Percentiles rank a stretch among this genome's conserved stretches.
These are phyloP conservation scores for Trichopus zeylanicus DNA, from an alignment of 116 monocot genomes.

Conservation along the genomic window DNA sequence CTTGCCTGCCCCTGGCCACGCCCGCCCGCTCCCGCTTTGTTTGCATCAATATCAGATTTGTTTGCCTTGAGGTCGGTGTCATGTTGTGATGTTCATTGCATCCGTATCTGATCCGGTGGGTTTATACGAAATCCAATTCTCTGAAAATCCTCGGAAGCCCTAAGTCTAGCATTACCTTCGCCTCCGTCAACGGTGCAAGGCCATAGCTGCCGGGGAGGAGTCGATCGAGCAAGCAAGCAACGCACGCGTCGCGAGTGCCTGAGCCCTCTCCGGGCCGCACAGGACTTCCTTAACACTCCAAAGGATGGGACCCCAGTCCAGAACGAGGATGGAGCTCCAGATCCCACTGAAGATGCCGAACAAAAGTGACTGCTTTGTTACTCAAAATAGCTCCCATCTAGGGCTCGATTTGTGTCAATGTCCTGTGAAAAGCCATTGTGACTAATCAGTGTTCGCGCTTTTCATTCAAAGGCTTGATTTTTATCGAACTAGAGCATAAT, in stretches of 20 bases:
- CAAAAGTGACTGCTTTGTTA: background rate
- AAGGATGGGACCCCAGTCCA: conserved; percentile 9
- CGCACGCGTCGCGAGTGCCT: conserved; percentile 39
- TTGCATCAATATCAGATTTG: too few species aligned
- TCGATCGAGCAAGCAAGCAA: conserved; percentile 27
- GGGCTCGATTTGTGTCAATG: background rate
- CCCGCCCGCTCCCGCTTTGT: too few species aligned
- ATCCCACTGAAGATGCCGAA: background rate
- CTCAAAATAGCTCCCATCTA: background rate
- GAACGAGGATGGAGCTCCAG: background rate
- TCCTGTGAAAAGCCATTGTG: background rate
- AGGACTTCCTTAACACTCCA: conserved; percentile 44
- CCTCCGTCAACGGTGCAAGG: too few species aligned
- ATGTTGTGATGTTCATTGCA: too few species aligned
- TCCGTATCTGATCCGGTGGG: too few species aligned
- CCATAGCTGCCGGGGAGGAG: conserved; percentile 22
- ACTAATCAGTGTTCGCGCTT: background rate
- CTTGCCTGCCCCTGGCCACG: too few species aligned
- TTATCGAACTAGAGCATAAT: background rate
- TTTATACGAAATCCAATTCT: too few species aligned
- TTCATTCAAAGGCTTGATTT: background rate
- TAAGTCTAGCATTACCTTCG: too few species aligned
- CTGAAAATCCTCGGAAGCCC: too few species aligned
- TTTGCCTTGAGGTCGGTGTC: too few species aligned
- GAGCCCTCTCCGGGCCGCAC: conserved; percentile 39